These are phyloP conservation scores for Physocladia obscura DNA, from an alignment of 192 early-diverging fungal genomes.

Conservation along the genomic window DNA sequence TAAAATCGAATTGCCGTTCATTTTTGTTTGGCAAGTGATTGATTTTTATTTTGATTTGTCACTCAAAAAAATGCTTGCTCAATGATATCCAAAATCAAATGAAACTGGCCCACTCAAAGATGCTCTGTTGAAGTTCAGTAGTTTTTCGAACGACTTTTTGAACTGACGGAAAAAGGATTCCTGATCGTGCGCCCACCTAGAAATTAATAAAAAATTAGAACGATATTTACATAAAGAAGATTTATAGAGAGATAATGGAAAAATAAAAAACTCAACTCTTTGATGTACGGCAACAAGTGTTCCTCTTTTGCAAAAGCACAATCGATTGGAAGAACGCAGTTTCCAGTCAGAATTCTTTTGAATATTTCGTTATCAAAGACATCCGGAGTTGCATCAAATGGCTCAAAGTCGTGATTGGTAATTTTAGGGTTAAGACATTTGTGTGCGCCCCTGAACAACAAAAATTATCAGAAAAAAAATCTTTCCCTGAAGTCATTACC, in stretches of 20 bases:
- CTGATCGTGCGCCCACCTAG: conserved; percentile 24
- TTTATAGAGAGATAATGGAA: not conserved
- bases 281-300: conserved; percentile 1
- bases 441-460: conserved; percentile 19
- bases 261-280: conserved; percentile 10
- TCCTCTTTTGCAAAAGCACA: conserved; percentile 33
- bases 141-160: conserved; percentile 29
- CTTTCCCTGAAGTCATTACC: conserved; percentile 10
- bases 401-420: conserved; percentile 28
- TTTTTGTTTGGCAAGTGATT: not conserved
- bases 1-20: not conserved
- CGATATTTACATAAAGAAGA: not conserved
- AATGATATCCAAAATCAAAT: not conserved
- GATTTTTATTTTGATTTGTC: not conserved
- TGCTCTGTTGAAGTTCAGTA: not conserved
- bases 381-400: conserved; percentile 38
- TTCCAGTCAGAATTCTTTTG: conserved; percentile 28
- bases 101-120: not conserved
- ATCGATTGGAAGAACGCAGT: conserved; percentile 33
- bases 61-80: not conserved
- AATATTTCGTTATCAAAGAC: conserved; percentile 45
- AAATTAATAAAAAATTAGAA: not conserved
- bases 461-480: not conserved
- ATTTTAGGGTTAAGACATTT: conserved; percentile 21
- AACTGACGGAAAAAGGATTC: conserved; percentile 33